Percentiles rank a stretch among this genome's conserved stretches.
These are phyloP conservation scores for Rhynchosporium secalis DNA, from an alignment of 2,329 filamentous ascomycete species.

Conservation along the genomic window DNA sequence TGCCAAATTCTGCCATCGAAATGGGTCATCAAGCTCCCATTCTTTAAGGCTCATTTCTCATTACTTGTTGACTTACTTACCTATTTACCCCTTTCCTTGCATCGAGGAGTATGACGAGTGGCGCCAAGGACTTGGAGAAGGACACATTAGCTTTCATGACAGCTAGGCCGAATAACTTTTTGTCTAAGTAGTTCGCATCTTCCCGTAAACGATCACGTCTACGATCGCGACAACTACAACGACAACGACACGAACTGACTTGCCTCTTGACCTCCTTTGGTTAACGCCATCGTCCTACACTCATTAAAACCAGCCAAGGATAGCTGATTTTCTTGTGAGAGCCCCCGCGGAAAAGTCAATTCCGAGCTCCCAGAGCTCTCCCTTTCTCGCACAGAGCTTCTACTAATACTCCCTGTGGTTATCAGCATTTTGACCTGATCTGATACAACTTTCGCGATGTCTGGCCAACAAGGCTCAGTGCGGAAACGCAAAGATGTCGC, in stretches of 20 bases:
- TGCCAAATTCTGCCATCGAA: not conserved
- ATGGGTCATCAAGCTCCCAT: too few species aligned
- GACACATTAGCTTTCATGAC: conserved; percentile 24
- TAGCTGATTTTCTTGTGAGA: conserved; percentile 21
- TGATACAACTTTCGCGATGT: conserved; percentile 32
- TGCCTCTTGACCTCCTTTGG: conserved; percentile 33
- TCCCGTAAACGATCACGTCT: not conserved
- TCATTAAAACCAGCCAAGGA: conserved; percentile 26
- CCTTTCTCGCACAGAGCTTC: conserved; percentile 16
- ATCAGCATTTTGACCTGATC: conserved; percentile 24
- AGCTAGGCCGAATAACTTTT: conserved; percentile 16
- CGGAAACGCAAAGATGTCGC: conserved; percentile 47
- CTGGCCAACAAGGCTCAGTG: conserved; percentile 37
- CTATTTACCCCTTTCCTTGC: conserved; percentile 1
- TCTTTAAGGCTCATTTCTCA: too few species aligned
- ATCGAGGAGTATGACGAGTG: not conserved
- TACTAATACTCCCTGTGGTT: conserved; percentile 25
- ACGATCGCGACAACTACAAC: too few species aligned
- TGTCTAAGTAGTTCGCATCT: conserved; percentile 14
- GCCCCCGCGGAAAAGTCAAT: not conserved
- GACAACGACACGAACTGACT: conserved; percentile 19
- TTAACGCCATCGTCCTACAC: conserved; percentile 35
- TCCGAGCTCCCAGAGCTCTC: conserved; percentile 13
- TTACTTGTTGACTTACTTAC: not conserved
- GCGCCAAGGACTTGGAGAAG: conserved; percentile 10